Conservation (phyloP, 208 protist species). For the Tritrichomonas musculus region DNA sequence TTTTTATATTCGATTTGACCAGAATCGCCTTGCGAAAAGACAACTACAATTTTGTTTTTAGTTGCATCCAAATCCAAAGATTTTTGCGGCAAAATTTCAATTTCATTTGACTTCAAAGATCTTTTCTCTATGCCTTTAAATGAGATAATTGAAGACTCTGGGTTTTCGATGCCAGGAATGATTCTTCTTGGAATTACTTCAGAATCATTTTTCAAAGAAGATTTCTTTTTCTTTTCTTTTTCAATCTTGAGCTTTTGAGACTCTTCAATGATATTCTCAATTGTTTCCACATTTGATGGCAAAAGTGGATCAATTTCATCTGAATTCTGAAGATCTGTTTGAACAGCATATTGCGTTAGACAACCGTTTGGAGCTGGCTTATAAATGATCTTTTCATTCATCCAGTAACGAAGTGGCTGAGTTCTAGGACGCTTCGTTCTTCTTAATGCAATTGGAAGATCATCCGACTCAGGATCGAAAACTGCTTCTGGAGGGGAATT, state of each 20-base stretch:
- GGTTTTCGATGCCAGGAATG: neutral
- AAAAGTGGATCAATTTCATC: too few species aligned
- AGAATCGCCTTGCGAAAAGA: neutral
- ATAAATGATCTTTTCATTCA: neutral
- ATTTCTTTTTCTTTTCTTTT: neutral
- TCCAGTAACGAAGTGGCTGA: neutral
- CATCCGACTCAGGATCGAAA: neutral
- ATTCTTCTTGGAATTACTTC: constrained; percentile 1
- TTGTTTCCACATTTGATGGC: too few species aligned
- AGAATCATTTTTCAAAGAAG: neutral
- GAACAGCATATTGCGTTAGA: neutral
- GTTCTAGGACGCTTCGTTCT: neutral
- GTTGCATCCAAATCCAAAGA: neutral
- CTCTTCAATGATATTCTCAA: too few species aligned
- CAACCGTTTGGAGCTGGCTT: neutral
- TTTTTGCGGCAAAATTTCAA: neutral
- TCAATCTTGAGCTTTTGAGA: neutral
- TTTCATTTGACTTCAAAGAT: neutral
- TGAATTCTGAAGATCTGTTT: neutral
- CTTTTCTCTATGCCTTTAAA: neutral
- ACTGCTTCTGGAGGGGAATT: too few species aligned
- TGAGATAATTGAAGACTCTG: neutral
- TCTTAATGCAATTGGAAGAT: neutral
- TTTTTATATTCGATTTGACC: too few species aligned
- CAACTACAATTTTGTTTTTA: neutral